These are phyloP conservation scores for Serpula lacrymans DNA, from an alignment of 768 basidiomycete genomes.

Conservation along the genomic window DNA sequence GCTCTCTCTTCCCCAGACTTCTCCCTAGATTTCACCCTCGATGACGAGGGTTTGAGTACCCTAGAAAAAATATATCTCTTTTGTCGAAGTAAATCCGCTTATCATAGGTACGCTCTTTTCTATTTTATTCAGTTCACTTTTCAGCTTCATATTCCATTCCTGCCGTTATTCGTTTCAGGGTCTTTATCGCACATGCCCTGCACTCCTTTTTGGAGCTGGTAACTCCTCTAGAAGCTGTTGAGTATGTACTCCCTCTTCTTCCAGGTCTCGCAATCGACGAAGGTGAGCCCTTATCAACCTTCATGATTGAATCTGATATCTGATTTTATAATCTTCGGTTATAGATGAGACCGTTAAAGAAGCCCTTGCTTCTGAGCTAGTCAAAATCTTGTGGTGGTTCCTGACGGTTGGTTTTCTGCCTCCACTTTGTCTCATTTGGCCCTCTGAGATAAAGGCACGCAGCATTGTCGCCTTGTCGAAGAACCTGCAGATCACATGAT, in stretches of 20 bases:
- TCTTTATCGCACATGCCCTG: slow-evolving; percentile 83
- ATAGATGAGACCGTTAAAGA: slow-evolving; percentile 87
- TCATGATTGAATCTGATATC: no score
- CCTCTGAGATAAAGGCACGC: slow-evolving; percentile 7
- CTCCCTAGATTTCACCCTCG: slow-evolving; percentile 43
- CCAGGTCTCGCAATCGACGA: slow-evolving; percentile 82
- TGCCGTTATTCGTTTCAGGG: slow-evolving; percentile 32
- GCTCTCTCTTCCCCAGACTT: slow-evolving; percentile 25
- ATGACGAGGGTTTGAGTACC: slow-evolving; percentile 78
- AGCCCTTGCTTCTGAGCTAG: slow-evolving; percentile 76
- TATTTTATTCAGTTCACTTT: slow-evolving; percentile 20
- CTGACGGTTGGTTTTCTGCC: slow-evolving; percentile 48
- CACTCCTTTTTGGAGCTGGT: slow-evolving; percentile 76
- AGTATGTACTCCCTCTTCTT: slow-evolving; percentile 91
- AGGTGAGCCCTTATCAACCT: slow-evolving; percentile 63
- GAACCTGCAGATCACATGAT: slow-evolving; percentile 28
- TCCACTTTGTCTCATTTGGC: slow-evolving; percentile 4
- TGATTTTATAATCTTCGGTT: slow-evolving; percentile 3
- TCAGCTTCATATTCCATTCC: slow-evolving; percentile 22
- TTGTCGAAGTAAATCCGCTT: slow-evolving; percentile 68
- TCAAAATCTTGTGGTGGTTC: slow-evolving; percentile 91
- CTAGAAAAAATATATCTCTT: slow-evolving; percentile 93
- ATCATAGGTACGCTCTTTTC: slow-evolving; percentile 43
- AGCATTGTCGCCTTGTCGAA: slow-evolving; percentile 69
- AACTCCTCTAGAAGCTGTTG: slow-evolving; percentile 82